Percentiles rank a stretch among this genome's conserved stretches.
Evolutionary conservation across 108 stramenopile species (phyloP).

Genomic region (Epithemia pelagica): DNA sequence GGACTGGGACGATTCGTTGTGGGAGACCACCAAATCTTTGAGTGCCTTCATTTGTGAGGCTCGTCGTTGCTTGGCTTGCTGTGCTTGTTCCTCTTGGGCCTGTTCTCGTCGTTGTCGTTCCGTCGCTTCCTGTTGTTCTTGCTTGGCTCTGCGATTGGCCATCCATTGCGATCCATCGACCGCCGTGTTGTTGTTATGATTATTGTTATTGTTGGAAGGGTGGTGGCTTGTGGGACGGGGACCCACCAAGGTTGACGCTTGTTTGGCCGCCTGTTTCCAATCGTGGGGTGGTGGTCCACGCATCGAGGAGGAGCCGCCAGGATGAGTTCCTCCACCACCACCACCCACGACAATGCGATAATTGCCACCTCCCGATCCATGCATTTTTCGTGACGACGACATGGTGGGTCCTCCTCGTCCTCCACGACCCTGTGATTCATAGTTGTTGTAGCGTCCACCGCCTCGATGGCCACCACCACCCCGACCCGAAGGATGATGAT

Average conservation of each 20-base stretch:
- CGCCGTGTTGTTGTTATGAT: not conserved
- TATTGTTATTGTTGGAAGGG: not conserved
- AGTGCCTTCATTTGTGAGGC: constrained; percentile 3
- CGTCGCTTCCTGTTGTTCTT: constrained; percentile 2
- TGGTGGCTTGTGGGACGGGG: not conserved
- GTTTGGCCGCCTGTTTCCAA: constrained; percentile 3
- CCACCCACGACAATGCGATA: not conserved
- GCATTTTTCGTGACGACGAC: not conserved
- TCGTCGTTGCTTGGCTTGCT: not conserved
- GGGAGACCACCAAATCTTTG: not conserved
- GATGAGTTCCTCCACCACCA: not conserved
- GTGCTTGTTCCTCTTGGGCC: constrained; percentile 3
- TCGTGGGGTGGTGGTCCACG: not conserved
- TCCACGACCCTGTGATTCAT: not conserved
- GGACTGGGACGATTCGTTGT: not conserved
- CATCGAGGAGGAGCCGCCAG: not conserved
- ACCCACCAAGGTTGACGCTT: not conserved
- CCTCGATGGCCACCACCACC: not conserved
- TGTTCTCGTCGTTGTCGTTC: constrained; percentile 3
- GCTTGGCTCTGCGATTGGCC: constrained; percentile 14
- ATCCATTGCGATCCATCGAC: constrained; percentile 14
- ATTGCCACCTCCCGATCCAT: not conserved
- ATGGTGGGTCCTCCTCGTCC: not conserved
- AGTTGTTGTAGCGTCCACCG: not conserved
- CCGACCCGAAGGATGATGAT: not conserved